phyloP scores from a whole-genome alignment of 495 filamentous ascomycete genomes.

The Aspergillus haitiensis region DNA sequence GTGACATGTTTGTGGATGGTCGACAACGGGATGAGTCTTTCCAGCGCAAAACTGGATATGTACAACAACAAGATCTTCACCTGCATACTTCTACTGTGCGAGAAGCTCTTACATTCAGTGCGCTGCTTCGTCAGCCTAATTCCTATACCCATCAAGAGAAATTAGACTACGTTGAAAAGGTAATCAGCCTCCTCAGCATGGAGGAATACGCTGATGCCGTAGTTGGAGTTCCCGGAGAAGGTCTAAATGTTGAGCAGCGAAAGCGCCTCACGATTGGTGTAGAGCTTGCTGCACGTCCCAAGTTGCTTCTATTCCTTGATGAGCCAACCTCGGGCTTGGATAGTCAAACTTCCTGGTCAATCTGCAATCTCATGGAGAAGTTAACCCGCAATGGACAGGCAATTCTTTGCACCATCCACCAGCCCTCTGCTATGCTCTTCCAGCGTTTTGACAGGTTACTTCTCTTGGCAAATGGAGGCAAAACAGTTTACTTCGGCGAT shows the following conservation, averaged over 20 bases:
- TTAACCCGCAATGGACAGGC: slow-evolving; percentile 78
- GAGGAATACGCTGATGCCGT: slow-evolving; percentile 38
- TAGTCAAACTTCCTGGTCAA: slow-evolving; percentile 80
- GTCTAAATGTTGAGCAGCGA: slow-evolving; percentile 83
- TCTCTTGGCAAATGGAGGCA: slow-evolving; percentile 71
- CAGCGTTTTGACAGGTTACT: slow-evolving; percentile 81
- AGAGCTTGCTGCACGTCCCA: slow-evolving; percentile 78
- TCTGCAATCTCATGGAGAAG: slow-evolving; percentile 71
- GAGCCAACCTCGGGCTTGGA: slow-evolving; percentile 84
- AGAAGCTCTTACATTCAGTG: slow-evolving; percentile 78
- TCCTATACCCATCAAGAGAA: slow-evolving; percentile 72
- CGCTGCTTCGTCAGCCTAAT: slow-evolving; percentile 77
- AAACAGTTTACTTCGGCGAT: slow-evolving; percentile 73
- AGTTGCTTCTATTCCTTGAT: slow-evolving; percentile 79
- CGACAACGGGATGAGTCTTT: slow-evolving; percentile 65
- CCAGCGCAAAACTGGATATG: slow-evolving; percentile 92
- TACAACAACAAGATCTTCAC: slow-evolving; percentile 92
- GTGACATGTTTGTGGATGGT: slow-evolving; percentile 55
- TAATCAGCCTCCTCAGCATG: slow-evolving; percentile 91
- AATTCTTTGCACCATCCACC: slow-evolving; percentile 87
- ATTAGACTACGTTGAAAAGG: slow-evolving; percentile 84
- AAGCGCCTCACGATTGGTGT: slow-evolving; percentile 84
- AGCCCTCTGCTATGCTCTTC: slow-evolving; percentile 84
- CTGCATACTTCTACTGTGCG: slow-evolving; percentile 79
- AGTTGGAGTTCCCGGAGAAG: slow-evolving; percentile 34